Evolutionary conservation across 2,329 filamentous ascomycete genomes (phyloP).

Genomic region (Pseudogymnoascus sp.): DNA sequence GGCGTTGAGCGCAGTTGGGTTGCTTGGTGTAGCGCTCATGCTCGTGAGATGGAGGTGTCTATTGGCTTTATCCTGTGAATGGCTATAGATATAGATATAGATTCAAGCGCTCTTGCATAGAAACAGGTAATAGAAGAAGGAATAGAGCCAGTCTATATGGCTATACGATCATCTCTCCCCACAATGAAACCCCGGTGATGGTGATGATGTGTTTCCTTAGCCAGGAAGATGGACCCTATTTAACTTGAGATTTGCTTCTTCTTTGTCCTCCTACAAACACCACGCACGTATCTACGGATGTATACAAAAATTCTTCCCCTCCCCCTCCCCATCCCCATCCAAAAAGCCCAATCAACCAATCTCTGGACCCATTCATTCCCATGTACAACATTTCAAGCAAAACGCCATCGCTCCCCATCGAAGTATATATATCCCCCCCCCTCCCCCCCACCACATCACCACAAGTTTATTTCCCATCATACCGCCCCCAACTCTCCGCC

Average conservation of each 20-base stretch:
- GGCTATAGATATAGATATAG: slow-evolving; percentile 5
- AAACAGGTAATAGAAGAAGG: neutral
- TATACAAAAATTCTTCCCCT: neutral
- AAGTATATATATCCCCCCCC: neutral
- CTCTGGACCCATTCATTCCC: neutral
- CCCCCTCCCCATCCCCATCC: neutral
- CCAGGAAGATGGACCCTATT: neutral
- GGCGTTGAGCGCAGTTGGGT: neutral
- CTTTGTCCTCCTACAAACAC: neutral
- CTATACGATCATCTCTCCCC: neutral
- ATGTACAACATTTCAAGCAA: slow-evolving; percentile 3
- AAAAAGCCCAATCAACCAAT: neutral
- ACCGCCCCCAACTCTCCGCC: slow-evolving; percentile 37
- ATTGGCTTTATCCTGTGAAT: neutral
- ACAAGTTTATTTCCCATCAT: slow-evolving; percentile 27
- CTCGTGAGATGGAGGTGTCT: neutral
- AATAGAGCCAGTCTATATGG: neutral
- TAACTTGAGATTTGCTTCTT: neutral
- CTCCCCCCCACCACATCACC: neutral
- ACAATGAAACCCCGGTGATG: neutral
- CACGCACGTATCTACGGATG: neutral
- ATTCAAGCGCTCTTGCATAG: neutral
- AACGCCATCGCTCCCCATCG: neutral
- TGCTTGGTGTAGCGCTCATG: neutral
- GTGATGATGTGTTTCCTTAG: neutral